Conservation (phyloP, 805 yeast species). For the Yamadazyma olivae region DNA sequence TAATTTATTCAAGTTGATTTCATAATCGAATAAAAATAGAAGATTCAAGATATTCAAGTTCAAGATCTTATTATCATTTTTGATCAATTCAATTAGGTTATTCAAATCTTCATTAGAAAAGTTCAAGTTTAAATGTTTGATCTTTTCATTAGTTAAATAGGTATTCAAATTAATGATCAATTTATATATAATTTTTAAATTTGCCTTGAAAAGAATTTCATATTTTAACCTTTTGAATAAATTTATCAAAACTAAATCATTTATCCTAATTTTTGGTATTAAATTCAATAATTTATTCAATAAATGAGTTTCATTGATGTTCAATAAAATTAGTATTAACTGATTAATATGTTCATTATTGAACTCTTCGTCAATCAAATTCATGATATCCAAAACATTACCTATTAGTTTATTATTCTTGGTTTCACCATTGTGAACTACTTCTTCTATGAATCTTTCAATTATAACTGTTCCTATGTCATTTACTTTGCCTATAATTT, state of each 20-base stretch:
- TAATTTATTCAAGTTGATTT: constrained; percentile 9
- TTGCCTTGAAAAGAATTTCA: constrained; percentile 5
- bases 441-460: constrained; percentile 2
- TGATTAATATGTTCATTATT: not conserved
- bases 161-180: constrained; percentile 11
- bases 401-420: not conserved
- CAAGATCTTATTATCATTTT: constrained; percentile 10
- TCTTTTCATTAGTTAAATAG: constrained; percentile 5
- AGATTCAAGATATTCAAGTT: constrained; percentile 12
- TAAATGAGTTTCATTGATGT: constrained; percentile 3
- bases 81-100: constrained; percentile 5
- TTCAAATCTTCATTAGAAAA: not conserved
- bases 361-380: not conserved
- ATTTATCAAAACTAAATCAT: constrained; percentile 1
- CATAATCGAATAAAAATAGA: constrained; percentile 8
- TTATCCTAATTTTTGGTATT: constrained; percentile 3
- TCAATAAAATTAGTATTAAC: constrained; percentile 8
- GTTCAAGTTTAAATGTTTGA: not conserved
- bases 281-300: constrained; percentile 6
- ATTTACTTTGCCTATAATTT: constrained; percentile 1
- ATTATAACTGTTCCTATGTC: constrained; percentile 1
- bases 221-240: constrained; percentile 9
- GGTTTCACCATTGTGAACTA: not conserved
- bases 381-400: constrained; percentile 2
- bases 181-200: constrained; percentile 9